These are phyloP conservation scores for Lactarius akahatsu DNA, from an alignment of 768 basidiomycete genomes.

Conservation along the genomic window DNA sequence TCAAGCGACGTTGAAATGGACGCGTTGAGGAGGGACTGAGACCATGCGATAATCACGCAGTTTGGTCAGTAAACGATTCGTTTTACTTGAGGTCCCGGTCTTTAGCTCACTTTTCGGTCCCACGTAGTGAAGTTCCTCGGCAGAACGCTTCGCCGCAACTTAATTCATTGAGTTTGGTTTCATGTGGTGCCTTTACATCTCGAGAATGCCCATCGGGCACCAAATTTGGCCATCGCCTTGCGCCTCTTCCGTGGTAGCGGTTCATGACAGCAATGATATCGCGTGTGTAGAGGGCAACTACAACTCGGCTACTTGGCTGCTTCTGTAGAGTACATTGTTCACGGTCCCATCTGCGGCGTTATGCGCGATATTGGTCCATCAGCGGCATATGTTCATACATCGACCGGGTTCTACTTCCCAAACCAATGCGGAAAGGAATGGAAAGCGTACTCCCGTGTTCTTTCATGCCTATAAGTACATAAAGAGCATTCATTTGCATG, in stretches of 20 bases:
- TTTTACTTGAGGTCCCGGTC: constrained; percentile 6
- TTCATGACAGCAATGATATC: background rate
- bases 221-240: constrained; percentile 1
- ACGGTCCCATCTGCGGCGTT: constrained; percentile 18
- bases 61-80: constrained; percentile 6
- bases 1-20: constrained; percentile 57
- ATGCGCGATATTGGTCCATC: constrained; percentile 5
- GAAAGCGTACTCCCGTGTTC: constrained; percentile 10
- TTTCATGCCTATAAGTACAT: background rate
- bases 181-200: constrained; percentile 1
- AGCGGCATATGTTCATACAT: constrained; percentile 5
- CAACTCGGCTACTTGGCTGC: background rate
- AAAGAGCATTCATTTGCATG: background rate
- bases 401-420: constrained; percentile 19
- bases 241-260: constrained; percentile 18
- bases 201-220: background rate
- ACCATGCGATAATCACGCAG: constrained; percentile 30
- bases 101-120: background rate
- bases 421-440: constrained; percentile 8
- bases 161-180: background rate
- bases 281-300: background rate
- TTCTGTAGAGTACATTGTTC: constrained; percentile 6
- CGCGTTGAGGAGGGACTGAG: constrained; percentile 47
- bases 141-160: background rate
- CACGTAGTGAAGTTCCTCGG: constrained; percentile 7